phyloP scores from a whole-genome alignment of 176 grass and related monocot species.

The Olyra latifolia region DNA sequence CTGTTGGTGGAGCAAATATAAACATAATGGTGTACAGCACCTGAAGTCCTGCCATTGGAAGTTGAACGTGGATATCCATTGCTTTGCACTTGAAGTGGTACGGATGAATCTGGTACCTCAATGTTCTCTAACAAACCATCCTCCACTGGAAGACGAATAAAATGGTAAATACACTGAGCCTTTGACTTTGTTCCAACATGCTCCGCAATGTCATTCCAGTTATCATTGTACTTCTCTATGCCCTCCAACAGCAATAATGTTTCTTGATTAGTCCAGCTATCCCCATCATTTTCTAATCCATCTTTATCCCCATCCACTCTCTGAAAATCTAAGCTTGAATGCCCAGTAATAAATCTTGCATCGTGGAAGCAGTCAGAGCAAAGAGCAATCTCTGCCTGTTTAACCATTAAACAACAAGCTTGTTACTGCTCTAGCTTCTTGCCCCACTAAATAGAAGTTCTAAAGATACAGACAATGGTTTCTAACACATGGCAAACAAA shows the following conservation, averaged over 20 bases:
- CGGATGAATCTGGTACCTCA: constrained; percentile 49
- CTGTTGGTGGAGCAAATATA: constrained; percentile 4
- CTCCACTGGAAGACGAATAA: constrained; percentile 86
- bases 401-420: constrained; percentile 37
- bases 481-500: background rate
- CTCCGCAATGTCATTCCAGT: constrained; percentile 88
- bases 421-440: constrained; percentile 10
- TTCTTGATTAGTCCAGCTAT: constrained; percentile 87
- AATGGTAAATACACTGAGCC: constrained; percentile 97
- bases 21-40: constrained; percentile 36
- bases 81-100: constrained; percentile 28
- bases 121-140: constrained; percentile 77
- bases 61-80: constrained; percentile 39
- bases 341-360: constrained; percentile 70
- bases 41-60: constrained; percentile 62
- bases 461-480: background rate
- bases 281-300: constrained; percentile 57
- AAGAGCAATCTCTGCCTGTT: constrained; percentile 72
- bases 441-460: background rate
- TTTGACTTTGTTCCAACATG: constrained; percentile 89
- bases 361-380: constrained; percentile 88
- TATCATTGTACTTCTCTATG: constrained; percentile 83
- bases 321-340: constrained; percentile 87
- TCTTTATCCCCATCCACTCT: constrained; percentile 60
- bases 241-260: constrained; percentile 87